phyloP scores from a whole-genome alignment of 2,329 filamentous ascomycete species.

The Colletotrichum tofieldiae region DNA sequence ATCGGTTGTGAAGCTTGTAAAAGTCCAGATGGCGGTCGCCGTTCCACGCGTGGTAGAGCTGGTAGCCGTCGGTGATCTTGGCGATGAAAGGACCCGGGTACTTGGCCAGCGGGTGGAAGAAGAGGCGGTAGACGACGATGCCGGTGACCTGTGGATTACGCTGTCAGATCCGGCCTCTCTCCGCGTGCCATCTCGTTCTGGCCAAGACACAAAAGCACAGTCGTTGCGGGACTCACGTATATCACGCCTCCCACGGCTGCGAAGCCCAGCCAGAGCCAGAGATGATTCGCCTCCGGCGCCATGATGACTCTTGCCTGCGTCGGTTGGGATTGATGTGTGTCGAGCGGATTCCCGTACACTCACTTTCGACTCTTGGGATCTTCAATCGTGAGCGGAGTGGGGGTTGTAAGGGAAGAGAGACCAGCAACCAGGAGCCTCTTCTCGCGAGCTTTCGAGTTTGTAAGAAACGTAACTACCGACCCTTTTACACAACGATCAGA shows the following conservation, averaged over 20 bases:
- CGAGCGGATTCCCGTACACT: background rate
- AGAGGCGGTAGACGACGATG: conserved; percentile 70
- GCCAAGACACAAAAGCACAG: background rate
- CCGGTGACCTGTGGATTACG: conserved; percentile 52
- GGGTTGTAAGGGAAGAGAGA: too few species aligned
- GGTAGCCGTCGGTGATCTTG: conserved; percentile 75
- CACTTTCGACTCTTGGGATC: background rate
- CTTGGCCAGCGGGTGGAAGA: conserved; percentile 75
- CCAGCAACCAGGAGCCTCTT: background rate
- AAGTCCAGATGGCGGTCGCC: conserved; percentile 83
- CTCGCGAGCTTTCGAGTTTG: background rate
- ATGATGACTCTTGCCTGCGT: background rate
- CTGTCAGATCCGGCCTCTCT: conserved; percentile 17
- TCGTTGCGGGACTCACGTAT: conserved; percentile 57
- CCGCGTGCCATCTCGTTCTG: background rate
- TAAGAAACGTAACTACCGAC: background rate
- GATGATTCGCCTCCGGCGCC: conserved; percentile 51
- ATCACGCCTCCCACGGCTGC: conserved; percentile 53
- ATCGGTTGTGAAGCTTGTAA: conserved; percentile 78
- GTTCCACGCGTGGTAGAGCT: conserved; percentile 82
- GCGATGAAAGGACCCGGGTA: conserved; percentile 77
- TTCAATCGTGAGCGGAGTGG: too few species aligned
- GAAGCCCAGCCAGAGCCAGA: conserved; percentile 59
- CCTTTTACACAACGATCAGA: background rate
- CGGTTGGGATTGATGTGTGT: background rate